phyloP scores from a whole-genome alignment of 148 eudicot species.

The Persicaria maculosa region DNA sequence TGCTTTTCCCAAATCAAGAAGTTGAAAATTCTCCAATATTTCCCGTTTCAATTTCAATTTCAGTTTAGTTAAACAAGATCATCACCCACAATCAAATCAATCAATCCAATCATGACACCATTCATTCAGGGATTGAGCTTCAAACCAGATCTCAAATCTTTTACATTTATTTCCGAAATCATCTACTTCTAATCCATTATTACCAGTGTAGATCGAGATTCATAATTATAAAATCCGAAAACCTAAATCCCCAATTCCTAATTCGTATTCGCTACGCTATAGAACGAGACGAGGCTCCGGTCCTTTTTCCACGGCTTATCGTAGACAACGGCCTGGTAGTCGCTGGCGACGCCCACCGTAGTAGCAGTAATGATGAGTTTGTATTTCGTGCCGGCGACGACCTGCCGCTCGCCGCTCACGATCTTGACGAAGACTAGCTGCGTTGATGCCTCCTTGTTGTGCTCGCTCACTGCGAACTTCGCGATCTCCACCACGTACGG shows the following conservation, averaged over 20 bases:
- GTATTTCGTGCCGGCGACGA: constrained; percentile 36
- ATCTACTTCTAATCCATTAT: too few species aligned
- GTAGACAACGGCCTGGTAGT: constrained; percentile 32
- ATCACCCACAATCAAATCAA: too few species aligned
- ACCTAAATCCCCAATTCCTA: neutral
- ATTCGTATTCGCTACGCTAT: neutral
- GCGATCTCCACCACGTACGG: constrained; percentile 27
- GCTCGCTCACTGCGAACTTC: constrained; percentile 30
- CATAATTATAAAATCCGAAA: too few species aligned
- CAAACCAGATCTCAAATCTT: too few species aligned
- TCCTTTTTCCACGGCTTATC: constrained; percentile 23
- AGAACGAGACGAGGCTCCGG: constrained; percentile 24
- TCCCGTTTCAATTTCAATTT: too few species aligned
- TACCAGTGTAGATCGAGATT: too few species aligned
- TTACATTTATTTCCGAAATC: too few species aligned
- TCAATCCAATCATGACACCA: too few species aligned
- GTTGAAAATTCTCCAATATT: too few species aligned
- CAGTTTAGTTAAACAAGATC: neutral
- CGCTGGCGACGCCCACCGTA: constrained; percentile 8
- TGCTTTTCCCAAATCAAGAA: neutral
- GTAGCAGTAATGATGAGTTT: constrained; percentile 24
- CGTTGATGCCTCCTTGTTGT: constrained; percentile 20
- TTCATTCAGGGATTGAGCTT: too few species aligned
- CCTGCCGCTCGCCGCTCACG: constrained; percentile 28
- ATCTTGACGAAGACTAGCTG: constrained; percentile 14